Evolutionary conservation across 2,329 filamentous ascomycete genomes (phyloP).

Genomic region (Colletotrichum gigasporum): DNA sequence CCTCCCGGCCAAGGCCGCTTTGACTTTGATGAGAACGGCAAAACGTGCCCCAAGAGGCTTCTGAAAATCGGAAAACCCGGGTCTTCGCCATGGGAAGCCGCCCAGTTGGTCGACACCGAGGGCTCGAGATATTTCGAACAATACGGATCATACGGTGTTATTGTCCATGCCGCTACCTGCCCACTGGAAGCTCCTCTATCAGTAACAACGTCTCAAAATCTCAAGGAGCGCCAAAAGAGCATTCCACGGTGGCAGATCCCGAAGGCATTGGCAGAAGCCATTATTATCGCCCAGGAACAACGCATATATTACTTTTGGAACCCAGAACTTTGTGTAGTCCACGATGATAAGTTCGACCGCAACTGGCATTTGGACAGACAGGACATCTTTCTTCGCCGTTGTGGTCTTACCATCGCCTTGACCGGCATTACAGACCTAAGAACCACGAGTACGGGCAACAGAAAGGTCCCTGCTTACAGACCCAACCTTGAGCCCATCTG

Average conservation of each 20-base stretch:
- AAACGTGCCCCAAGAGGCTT: background rate
- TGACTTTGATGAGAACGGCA: background rate
- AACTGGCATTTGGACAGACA: slow-evolving; percentile 13
- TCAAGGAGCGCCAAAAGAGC: background rate
- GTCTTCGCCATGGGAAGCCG: too few species aligned
- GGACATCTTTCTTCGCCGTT: background rate
- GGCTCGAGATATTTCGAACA: too few species aligned
- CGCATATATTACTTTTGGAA: background rate
- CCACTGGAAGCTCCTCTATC: background rate
- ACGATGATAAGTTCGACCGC: background rate
- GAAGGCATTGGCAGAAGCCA: background rate
- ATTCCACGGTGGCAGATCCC: slow-evolving; percentile 19
- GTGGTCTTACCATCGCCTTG: slow-evolving; percentile 12
- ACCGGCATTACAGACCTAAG: background rate
- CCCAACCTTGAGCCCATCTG: background rate
- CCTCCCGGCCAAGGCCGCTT: too few species aligned
- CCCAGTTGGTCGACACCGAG: slow-evolving; percentile 7
- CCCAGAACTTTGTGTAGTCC: background rate
- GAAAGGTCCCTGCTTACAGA: background rate
- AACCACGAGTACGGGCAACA: background rate
- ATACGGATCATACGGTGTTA: background rate
- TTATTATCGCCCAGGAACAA: slow-evolving; percentile 2
- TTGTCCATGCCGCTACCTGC: background rate
- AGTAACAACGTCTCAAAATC: background rate
- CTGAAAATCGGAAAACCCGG: slow-evolving; percentile 1